Evolutionary conservation across 257 asterid genomes (phyloP), one percentile per base, ranked within the genome.

Genomic region (Forsythia viridissima): DNA sequence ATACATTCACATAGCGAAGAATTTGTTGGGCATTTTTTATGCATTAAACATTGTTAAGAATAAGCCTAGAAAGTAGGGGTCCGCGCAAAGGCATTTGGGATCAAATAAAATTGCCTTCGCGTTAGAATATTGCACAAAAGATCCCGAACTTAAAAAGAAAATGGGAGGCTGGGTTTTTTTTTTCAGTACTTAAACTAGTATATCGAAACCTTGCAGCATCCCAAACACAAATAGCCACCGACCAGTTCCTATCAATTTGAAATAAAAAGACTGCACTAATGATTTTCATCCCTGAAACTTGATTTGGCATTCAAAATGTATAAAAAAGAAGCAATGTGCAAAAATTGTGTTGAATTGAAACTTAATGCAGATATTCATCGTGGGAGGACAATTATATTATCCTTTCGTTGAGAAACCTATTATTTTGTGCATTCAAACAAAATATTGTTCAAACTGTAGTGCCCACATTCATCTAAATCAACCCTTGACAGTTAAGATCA

Each of bases 11-110:
- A 66, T 92, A 87, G n/a, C 97, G 97, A 66, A 92, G 89, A 80
- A 94, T 94, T 84, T 92, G 97, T 70, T 94, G 98, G 9, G 92
- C 97, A 10, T 92, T 94, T 89, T 97, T 88, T 97, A 94, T 92
- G 89, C 98, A 94, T 11, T 97, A 84, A 20, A 92, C 97, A 52
- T 92, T 90, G 86, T 84, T 85, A 3, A 92, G 92, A 80, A 91
- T 91, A 75, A 92, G 90, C 39, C 97, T 89, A 57, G 98, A 97
- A 73, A 84, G 81, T 30, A 89, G 94, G 18, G 97, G 93, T 77
- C 77, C 89, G 7, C 90, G 89, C 73, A 87, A 69, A 63, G 82
- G 63, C 98, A 91, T 91, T 48, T 70, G n/a, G 70, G 55, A 42
- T 67, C 30, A 36, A 63, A 39, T 75, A 44, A 34, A 65, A 36